These are phyloP conservation scores for Ustilago vetiveriae DNA, from an alignment of 1,284 basidiomycete species.

Conservation along the genomic window DNA sequence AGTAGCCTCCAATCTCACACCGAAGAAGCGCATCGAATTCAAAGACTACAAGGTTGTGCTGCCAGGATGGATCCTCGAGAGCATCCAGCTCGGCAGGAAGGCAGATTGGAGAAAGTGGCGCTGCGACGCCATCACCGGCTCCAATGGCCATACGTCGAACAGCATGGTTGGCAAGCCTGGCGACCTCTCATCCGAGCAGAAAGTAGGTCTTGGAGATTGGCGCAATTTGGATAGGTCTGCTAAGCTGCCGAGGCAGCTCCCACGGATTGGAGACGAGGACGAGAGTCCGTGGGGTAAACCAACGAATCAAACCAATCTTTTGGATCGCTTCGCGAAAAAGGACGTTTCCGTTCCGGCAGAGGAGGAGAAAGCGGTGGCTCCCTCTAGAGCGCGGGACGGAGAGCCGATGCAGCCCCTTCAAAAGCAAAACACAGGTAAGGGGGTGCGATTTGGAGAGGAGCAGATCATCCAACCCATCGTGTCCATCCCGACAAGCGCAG, in stretches of 20 bases:
- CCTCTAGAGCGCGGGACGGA: too few relatives aligned
- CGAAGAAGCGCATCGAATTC: conserved; percentile 87
- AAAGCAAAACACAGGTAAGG: conserved; percentile 1
- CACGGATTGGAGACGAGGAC: conserved; percentile 32
- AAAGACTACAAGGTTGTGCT: conserved; percentile 85
- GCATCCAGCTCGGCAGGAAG: conserved; percentile 75
- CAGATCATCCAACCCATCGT: conserved; percentile 11
- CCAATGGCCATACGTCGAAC: conserved; percentile 30
- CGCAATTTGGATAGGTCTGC: conserved; percentile 26
- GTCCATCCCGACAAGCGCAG: not conserved
- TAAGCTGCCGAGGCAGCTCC: conserved; percentile 27
- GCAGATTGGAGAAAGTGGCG: conserved; percentile 75
- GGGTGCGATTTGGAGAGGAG: conserved; percentile 20
- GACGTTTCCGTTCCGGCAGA: not conserved
- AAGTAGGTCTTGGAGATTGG: conserved; percentile 17
- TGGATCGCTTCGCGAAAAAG: conserved; percentile 29
- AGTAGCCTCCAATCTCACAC: conserved; percentile 86
- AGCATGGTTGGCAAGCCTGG: conserved; percentile 31
- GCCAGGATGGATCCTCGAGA: conserved; percentile 87
- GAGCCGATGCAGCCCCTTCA: too few relatives aligned
- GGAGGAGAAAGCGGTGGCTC: too few relatives aligned
- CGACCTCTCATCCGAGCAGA: not conserved
- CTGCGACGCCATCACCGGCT: conserved; percentile 44
- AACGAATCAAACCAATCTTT: conserved; percentile 35
- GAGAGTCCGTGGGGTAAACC: conserved; percentile 47